Base-by-base conservation (phyloP, 805 yeast genomes). In the Metschnikowia borealis region DNA sequence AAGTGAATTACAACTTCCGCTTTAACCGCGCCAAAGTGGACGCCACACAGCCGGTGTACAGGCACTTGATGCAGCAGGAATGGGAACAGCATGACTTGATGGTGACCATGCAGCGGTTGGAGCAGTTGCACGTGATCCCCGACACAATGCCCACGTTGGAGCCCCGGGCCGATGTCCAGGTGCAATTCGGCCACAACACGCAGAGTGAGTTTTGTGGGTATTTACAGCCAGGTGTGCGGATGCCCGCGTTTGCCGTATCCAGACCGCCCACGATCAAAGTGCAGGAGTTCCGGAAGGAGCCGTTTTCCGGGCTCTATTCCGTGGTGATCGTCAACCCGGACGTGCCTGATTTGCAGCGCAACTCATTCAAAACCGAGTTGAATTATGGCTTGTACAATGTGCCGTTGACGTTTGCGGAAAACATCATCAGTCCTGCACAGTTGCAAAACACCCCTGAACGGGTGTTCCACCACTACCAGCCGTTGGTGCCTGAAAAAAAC, bases 401-500 rank as follows among this genome's bases (percentile, higher is more conserved):
- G 31, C 74, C 80, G 41, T 66, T 89, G 32, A 68, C 77, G 32
- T 81, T 82, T 59, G 75, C 75, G 52, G 81, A 84, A 54, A 81
- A 84, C 59, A 66, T 77, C 44, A 76, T 88, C 35, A 75, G 77
- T 53, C 73, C 79, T 20, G 65, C 62, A 39, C 75, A 70, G 54
- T 62, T 77, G 38, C 53, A 70, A 48, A 60, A 62, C 18, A 75
- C 71, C 41, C 73, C 67, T 1, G 52, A 60, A 33, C 53, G 53
- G 34, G 62, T 61, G 3, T 75, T 82, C 55, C 73, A 77, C 37
- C 78, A 80, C 7, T 92, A 89, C 65, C 63, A 75, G 21, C 96
- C 99, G 23, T 87, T 97, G 41, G 79, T 80, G 26, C 96, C 97
- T 10, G 97, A 92, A 64, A 88, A 87, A 72, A 94, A 94, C 66